Conservation (phyloP, 306 rosid species). For the Fagus sylvatica region DNA sequence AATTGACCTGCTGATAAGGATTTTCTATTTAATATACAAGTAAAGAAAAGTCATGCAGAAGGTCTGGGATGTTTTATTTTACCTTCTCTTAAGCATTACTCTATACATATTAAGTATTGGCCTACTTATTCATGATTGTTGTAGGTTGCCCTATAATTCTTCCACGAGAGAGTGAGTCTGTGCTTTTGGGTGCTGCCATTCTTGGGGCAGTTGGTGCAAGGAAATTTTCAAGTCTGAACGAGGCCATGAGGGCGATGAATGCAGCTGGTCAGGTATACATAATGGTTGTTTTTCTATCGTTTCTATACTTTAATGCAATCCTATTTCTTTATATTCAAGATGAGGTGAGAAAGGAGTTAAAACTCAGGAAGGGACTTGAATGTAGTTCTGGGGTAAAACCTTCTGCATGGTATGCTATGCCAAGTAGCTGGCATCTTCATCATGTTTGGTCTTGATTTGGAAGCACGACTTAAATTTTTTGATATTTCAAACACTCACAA, state of each 20-base stretch:
- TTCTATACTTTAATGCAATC: background rate
- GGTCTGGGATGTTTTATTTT: background rate
- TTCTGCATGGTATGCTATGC: constrained; percentile 7
- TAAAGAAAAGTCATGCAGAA: constrained; percentile 15
- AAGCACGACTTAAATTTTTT: constrained; percentile 12
- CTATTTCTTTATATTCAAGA: background rate
- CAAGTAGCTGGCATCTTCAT: background rate
- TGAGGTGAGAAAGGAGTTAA: constrained; percentile 19
- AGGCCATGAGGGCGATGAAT: constrained; percentile 86
- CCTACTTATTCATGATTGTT: constrained; percentile 4
- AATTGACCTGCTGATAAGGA: background rate
- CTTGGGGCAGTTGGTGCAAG: constrained; percentile 87
- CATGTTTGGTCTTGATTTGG: constrained; percentile 4
- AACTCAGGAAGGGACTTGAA: constrained; percentile 13
- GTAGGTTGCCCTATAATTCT: constrained; percentile 89
- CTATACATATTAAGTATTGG: background rate
- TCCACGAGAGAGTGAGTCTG: constrained; percentile 92
- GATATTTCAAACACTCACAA: constrained; percentile 1
- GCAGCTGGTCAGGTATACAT: constrained; percentile 87
- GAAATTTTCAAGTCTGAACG: constrained; percentile 63
- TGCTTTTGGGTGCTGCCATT: constrained; percentile 96
- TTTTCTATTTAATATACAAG: background rate
- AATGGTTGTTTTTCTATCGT: constrained; percentile 10
- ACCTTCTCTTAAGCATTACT: background rate
- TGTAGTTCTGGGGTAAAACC: background rate